Evolutionary conservation across 169 alveolate species (phyloP).

Genomic region (Plasmodium coatneyi): DNA sequence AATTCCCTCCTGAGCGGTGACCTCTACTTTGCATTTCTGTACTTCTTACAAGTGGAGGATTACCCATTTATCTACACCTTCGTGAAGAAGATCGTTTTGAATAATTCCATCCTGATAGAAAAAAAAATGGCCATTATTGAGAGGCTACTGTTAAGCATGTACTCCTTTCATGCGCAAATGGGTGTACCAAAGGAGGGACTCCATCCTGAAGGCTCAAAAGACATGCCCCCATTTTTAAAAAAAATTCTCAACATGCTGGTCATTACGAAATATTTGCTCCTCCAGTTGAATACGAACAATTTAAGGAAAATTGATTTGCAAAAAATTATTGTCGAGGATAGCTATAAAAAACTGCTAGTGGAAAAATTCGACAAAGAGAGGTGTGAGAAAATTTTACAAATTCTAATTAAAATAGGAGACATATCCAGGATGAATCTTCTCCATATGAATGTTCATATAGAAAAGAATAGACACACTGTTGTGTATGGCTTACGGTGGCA

Average conservation of each 20-base stretch:
- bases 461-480: background rate
- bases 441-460: background rate
- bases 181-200: background rate
- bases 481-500: background rate
- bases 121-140: constrained; percentile 32
- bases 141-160: background rate
- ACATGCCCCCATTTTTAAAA: background rate
- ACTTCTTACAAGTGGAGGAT: constrained; percentile 5
- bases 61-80: constrained; percentile 9
- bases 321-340: constrained; percentile 24
- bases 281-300: background rate
- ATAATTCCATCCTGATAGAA: background rate
- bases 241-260: background rate
- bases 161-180: background rate
- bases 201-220: background rate
- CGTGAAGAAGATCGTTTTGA: constrained; percentile 16
- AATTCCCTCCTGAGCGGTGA: constrained; percentile 3
- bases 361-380: constrained; percentile 34
- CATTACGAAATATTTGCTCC: constrained; percentile 27
- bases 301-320: constrained; percentile 21
- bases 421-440: background rate
- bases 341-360: constrained; percentile 39
- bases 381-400: constrained; percentile 31
- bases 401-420: constrained; percentile 42
- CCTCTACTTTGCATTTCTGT: constrained; percentile 14